Evolutionary conservation across 1,284 basidiomycete genomes (phyloP).

Genomic region (Acaromyces ingoldii): DNA sequence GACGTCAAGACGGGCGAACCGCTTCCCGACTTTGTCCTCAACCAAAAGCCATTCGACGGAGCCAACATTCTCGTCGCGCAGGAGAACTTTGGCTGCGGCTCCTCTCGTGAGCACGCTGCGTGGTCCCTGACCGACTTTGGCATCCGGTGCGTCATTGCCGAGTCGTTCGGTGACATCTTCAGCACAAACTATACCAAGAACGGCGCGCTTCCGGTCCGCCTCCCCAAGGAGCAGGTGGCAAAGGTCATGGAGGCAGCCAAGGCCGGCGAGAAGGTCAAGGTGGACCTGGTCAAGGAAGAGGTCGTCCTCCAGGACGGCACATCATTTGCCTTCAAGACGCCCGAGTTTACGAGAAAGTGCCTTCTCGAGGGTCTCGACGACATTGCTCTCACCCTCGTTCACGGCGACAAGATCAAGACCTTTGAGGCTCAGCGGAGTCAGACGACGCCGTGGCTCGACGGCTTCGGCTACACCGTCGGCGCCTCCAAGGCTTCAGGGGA

Average conservation of each 20-base stretch:
- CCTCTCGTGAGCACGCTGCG: conserved; percentile 45
- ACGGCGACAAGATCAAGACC: conserved; percentile 27
- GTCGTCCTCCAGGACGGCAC: conserved; percentile 34
- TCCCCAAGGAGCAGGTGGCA: conserved; percentile 31
- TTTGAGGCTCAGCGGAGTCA: conserved; percentile 33
- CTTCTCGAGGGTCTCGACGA: conserved; percentile 47
- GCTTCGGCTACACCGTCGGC: conserved; percentile 29
- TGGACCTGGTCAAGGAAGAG: conserved; percentile 39
- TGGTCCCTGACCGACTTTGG: conserved; percentile 50
- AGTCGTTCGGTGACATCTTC: conserved; percentile 45
- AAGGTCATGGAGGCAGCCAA: conserved; percentile 37
- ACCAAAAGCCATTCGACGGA: conserved; percentile 35
- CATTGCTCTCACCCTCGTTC: conserved; percentile 43
- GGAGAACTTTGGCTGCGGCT: conserved; percentile 49
- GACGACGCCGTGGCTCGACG: conserved; percentile 44
- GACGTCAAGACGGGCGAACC: conserved; percentile 42
- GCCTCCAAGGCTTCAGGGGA: background rate
- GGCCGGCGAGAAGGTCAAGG: conserved; percentile 37
- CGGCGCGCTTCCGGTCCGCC: conserved; percentile 37
- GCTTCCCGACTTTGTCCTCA: conserved; percentile 38
- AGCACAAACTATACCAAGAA: conserved; percentile 48
- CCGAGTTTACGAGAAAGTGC: conserved; percentile 41
- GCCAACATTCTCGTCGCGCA: conserved; percentile 44
- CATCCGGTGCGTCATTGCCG: conserved; percentile 43
- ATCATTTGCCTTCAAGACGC: conserved; percentile 33